A percentile compares a stretch with the other conserved stretches of the same genome.
Evolutionary conservation across 202 grass and related monocot species (phyloP).

Genomic region (Alloteropsis angusta): DNA sequence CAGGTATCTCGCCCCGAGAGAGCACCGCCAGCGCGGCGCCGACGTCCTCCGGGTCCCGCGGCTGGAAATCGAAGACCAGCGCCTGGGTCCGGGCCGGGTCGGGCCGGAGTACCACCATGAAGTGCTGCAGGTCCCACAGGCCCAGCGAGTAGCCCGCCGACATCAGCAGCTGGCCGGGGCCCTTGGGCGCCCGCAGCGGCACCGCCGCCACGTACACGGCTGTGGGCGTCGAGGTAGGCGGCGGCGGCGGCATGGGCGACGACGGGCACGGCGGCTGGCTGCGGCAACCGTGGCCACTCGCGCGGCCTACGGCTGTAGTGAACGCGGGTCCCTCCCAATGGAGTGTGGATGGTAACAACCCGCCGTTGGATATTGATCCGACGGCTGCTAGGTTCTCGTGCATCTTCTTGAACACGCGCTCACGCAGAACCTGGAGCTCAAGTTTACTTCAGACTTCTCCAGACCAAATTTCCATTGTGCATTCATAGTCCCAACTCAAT

Average conservation of each 20-base stretch:
- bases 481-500: not conserved
- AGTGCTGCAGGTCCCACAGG: slow-evolving; percentile 70
- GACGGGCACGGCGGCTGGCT: not conserved
- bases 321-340: not conserved
- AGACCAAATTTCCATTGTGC: not conserved
- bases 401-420: not conserved
- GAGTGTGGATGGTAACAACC: not conserved
- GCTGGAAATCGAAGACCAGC: slow-evolving; percentile 77
- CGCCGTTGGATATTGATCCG: not conserved
- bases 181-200: slow-evolving; percentile 50
- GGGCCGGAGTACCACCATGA: slow-evolving; percentile 64
- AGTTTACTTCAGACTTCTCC: not conserved
- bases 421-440: not conserved
- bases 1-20: slow-evolving; percentile 49
- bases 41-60: slow-evolving; percentile 60
- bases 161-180: slow-evolving; percentile 49
- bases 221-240: not conserved
- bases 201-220: slow-evolving; percentile 71
- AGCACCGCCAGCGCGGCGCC: slow-evolving; percentile 42
- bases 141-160: slow-evolving; percentile 49
- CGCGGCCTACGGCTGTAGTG: not conserved
- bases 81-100: slow-evolving; percentile 31
- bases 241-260: not conserved
- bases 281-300: slow-evolving; percentile 17
- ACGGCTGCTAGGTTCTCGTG: not conserved